Conservation (phyloP, 2,329 filamentous ascomycete genomes). For the Penicillium sp. region DNA sequence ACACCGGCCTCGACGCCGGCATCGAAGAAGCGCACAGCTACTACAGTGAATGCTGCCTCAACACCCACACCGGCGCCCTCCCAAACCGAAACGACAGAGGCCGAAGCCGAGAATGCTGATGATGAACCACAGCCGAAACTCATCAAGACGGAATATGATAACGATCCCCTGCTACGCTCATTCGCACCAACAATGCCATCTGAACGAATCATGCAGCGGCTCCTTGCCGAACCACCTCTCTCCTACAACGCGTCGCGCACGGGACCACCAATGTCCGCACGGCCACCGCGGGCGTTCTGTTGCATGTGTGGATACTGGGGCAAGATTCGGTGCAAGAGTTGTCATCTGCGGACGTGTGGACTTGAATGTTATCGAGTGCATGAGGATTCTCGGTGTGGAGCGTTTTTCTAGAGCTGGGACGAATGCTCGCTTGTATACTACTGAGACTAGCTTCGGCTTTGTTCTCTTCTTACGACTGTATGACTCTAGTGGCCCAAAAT, state of each 20-base stretch:
- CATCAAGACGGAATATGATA: conserved; percentile 38
- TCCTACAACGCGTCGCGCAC: conserved; percentile 48
- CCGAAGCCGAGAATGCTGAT: conserved; percentile 10
- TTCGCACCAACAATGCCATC: conserved; percentile 45
- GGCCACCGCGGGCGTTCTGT: conserved; percentile 45
- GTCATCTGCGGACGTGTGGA: conserved; percentile 47
- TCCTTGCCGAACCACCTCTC: conserved; percentile 47
- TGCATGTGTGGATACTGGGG: conserved; percentile 53
- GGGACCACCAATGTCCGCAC: conserved; percentile 31
- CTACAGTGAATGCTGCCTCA: conserved; percentile 9
- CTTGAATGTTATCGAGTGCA: conserved; percentile 49
- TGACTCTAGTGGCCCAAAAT: conserved; percentile 14
- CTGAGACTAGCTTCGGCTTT: not conserved
- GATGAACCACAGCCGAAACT: conserved; percentile 21
- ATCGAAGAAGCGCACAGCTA: conserved; percentile 20
- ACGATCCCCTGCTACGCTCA: conserved; percentile 43
- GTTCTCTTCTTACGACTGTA: conserved; percentile 14
- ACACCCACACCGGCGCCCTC: conserved; percentile 9
- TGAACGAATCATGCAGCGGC: conserved; percentile 44
- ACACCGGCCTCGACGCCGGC: conserved; percentile 25
- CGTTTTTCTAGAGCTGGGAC: conserved; percentile 32
- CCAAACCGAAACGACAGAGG: conserved; percentile 12
- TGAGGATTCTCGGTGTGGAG: conserved; percentile 47
- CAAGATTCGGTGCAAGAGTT: conserved; percentile 48
- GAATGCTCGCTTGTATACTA: conserved; percentile 8